Evolutionary conservation across 2,329 filamentous ascomycete genomes (phyloP), one percentile per base, ranked within the genome.

Genomic region (Aureobasidium sp.): DNA sequence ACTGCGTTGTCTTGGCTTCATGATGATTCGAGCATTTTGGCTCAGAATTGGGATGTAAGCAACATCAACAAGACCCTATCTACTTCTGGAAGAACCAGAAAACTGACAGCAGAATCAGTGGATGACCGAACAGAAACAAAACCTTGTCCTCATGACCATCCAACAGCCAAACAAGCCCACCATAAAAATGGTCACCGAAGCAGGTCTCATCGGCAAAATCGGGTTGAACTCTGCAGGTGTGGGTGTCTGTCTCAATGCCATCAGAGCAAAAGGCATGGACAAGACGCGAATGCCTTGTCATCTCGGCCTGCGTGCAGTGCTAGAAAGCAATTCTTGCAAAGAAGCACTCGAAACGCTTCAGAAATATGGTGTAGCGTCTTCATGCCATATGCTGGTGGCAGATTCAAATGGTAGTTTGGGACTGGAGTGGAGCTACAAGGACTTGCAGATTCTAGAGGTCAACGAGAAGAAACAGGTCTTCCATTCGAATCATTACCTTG

Each of bases 141-240:
- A 83, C 64, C 72, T 84, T 0, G 69, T 84, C 50, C 66, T 79
- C 36, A 75, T 78, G 21, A 76, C 76, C 41, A 79, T 83, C 53
- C 68, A 70, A 0, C 77, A 79, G 52, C 64, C 68, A 1, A 67
- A 64, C 7, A 78, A 78, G 32, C 81, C 82, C 0, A 73, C 73
- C 1, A 78, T 85, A 62, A 70, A 78, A 16, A 83, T 83, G 74
- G 74, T 86, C 27, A 86, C 83, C 0, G 84, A 86, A 67, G 82
- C 79, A 0, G 83, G 84, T 15, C 78, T 86, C 27, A 79, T 88
- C 37, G 85, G 84, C 15, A 88, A 88, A 70, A 86, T 88, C 27
- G 86, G 86, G 0, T 75, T 87, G 65, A 88, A 88, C 67, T 74
- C 73, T 16, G 67, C 70, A 0, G 83, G 84, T 0, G 82, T 88